Evolutionary conservation across 768 basidiomycete species (phyloP).

Genomic region (Russula abietina): DNA sequence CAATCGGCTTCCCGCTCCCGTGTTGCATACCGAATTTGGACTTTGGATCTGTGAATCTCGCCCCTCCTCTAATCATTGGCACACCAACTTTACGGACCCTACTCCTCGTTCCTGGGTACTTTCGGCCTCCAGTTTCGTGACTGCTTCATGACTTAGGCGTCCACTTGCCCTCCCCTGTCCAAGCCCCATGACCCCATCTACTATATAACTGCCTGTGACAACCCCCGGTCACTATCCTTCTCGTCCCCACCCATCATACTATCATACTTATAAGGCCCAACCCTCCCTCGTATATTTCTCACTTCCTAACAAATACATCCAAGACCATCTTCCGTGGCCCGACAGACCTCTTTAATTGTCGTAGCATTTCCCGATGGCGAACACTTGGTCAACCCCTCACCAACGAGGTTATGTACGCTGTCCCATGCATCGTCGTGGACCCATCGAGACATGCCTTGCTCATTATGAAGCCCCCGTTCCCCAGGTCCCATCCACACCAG

Average conservation of each 20-base stretch:
- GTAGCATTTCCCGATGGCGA: too few relatives aligned
- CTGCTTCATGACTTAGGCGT: conserved; percentile 28
- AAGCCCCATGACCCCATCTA: conserved; percentile 8
- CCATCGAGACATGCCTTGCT: too few relatives aligned
- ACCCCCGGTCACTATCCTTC: conserved; percentile 17
- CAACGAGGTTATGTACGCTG: not conserved
- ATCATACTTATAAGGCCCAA: too few relatives aligned
- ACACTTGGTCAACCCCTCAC: not conserved
- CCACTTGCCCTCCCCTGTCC: conserved; percentile 18
- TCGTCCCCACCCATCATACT: not conserved
- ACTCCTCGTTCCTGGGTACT: too few relatives aligned
- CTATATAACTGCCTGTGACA: conserved; percentile 25
- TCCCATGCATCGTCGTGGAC: not conserved
- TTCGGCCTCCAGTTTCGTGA: conserved; percentile 22
- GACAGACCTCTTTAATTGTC: too few relatives aligned
- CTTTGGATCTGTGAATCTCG: too few relatives aligned
- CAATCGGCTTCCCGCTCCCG: conserved; percentile 4
- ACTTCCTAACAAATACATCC: too few relatives aligned
- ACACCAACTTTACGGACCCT: too few relatives aligned
- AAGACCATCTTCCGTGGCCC: too few relatives aligned
- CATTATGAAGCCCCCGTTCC: not conserved
- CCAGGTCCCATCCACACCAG: too few relatives aligned
- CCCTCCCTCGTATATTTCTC: too few relatives aligned
- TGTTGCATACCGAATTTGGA: conserved; percentile 10
- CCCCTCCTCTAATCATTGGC: too few relatives aligned